These are phyloP conservation scores for Exophiala calicioides DNA, from an alignment of 2,329 filamentous ascomycete species.

Conservation along the genomic window DNA sequence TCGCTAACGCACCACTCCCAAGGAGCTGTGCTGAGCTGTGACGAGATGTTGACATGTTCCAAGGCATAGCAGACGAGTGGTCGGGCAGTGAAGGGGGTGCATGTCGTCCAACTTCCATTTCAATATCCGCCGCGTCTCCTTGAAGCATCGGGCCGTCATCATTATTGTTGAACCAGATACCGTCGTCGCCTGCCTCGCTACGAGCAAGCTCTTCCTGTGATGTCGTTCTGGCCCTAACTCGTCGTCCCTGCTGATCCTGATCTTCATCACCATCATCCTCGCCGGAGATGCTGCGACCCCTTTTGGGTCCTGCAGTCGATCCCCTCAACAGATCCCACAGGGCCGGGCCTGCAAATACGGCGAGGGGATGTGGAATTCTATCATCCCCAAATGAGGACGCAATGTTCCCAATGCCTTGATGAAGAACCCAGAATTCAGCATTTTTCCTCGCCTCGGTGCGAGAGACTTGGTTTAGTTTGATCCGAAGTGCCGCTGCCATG, in stretches of 20 bases:
- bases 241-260: slow-evolving; percentile 32
- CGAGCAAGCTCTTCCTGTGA: slow-evolving; percentile 38
- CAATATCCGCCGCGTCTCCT: slow-evolving; percentile 45
- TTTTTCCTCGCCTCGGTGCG: slow-evolving; percentile 60
- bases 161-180: slow-evolving; percentile 30
- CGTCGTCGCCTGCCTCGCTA: slow-evolving; percentile 19
- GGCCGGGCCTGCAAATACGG: slow-evolving; percentile 58
- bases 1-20: slow-evolving; percentile 37
- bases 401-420: slow-evolving; percentile 57
- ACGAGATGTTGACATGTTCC: slow-evolving; percentile 64
- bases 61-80: slow-evolving; percentile 66
- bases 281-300: slow-evolving; percentile 36
- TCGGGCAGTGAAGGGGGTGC: slow-evolving; percentile 67
- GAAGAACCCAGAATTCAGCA: slow-evolving; percentile 62
- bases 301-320: slow-evolving; percentile 27
- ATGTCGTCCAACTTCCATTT: slow-evolving; percentile 64
- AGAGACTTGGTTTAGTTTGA: slow-evolving; percentile 48
- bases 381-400: slow-evolving; percentile 48
- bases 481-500: slow-evolving; percentile 54
- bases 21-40: slow-evolving; percentile 42
- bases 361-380: slow-evolving; percentile 53
- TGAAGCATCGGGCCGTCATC: slow-evolving; percentile 44
- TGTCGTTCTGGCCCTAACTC: slow-evolving; percentile 41
- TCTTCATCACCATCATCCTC: slow-evolving; percentile 32
- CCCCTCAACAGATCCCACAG: slow-evolving; percentile 54